These are phyloP conservation scores for Rhodosporidiobolus sp. DNA, from an alignment of 768 basidiomycete species.

Conservation along the genomic window DNA sequence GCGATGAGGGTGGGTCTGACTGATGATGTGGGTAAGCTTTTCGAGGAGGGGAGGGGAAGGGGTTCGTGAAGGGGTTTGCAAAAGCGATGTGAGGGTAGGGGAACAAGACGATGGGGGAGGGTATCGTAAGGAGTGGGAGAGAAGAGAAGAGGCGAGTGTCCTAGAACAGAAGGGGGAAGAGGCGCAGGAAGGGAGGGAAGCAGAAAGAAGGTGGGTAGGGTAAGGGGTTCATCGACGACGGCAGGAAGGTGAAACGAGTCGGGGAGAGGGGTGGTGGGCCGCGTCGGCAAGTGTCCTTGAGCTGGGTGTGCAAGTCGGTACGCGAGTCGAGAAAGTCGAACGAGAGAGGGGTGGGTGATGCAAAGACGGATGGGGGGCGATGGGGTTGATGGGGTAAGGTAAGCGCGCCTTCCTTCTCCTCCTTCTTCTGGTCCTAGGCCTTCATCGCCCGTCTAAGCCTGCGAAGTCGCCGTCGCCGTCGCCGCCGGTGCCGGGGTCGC, in stretches of 20 bases:
- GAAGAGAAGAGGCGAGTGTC: neutral
- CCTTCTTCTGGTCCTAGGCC: too few species aligned
- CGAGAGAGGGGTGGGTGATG: neutral
- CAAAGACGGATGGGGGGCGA: neutral
- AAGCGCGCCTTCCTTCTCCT: neutral
- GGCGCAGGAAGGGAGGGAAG: neutral
- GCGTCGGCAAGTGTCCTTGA: neutral
- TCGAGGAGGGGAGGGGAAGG: too few species aligned
- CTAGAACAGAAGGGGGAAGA: neutral
- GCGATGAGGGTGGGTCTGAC: too few species aligned
- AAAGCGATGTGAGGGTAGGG: neutral
- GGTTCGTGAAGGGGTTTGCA: too few species aligned
- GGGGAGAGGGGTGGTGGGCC: neutral
- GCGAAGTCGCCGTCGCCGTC: neutral
- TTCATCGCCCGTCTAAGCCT: neutral
- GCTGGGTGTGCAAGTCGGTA: neutral
- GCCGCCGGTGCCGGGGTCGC: neutral
- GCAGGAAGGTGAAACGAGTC: neutral
- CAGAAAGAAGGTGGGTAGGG: neutral
- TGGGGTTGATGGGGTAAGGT: neutral
- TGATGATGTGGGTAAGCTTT: too few species aligned
- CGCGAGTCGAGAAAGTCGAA: neutral
- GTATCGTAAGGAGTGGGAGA: neutral
- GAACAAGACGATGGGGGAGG: neutral
- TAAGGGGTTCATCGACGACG: neutral